Evolutionary conservation across 306 rosid genomes (phyloP), one percentile per base, ranked within the genome.

Genomic region (Begonia loranthoides): DNA sequence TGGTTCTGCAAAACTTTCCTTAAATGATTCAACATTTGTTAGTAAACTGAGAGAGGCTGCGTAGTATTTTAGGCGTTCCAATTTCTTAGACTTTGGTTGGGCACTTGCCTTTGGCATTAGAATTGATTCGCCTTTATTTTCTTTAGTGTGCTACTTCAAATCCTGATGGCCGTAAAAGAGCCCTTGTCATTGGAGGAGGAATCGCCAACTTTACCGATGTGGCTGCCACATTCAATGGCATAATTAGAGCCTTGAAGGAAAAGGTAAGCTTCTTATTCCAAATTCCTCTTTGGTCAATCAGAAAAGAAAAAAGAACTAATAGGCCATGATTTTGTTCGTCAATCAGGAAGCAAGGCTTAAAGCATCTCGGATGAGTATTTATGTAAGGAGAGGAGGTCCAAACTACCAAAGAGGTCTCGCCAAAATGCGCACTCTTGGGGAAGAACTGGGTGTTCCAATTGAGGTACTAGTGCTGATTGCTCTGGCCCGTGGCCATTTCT

Each of bases 341-440:
- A 60, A 60, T 64, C 64, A 89, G 97, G 97, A 89, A 54, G 64
- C 87, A 5, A 85, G 75, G 62, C 84, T 89, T 58, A 89, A 89
- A 68, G 95, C 89, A 22, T 82, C 97, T 51, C 62, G 60, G 65
- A 77, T 89, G 90, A 78, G 73, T 63, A 77, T 89, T n/a, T 84
- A 82, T 10, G 94, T 84, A 58, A 84, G 97, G 74, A 75, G 97
- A 79, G 97, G 97, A 12, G 97, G 97, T 60, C 97, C 97, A 10
- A 89, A 89, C 84, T 89, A 82, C 87, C 97, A 89, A 64, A 79
- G 52, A 52, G 97, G 95, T 44, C 82, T 84, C 24, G 90, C 82
- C 0, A 79, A 77, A 64, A 89, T 84, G 97, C 65, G 97, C 19
- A 74, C 75, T 6, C 90, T 89, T 55, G 97, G 90, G 55, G 94